phyloP scores from a whole-genome alignment of 345 rosid species.

The Hypericum androsaemum region DNA sequence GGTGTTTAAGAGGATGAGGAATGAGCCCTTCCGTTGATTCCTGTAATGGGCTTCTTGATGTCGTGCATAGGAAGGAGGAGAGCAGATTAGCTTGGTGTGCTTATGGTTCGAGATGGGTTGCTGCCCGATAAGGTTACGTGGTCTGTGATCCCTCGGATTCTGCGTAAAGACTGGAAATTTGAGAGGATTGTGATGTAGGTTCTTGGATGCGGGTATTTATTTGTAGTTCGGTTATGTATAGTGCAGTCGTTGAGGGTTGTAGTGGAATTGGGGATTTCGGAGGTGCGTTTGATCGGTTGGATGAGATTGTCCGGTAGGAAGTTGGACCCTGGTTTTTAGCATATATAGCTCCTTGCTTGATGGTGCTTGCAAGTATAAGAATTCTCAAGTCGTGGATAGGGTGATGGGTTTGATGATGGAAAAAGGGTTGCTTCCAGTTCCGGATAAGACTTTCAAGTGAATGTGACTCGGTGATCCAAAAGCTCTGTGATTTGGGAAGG shows the following conservation, averaged over 20 bases:
- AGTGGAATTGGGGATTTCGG: conserved; percentile 41
- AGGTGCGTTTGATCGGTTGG: conserved; percentile 31
- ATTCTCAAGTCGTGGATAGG: conserved; percentile 33
- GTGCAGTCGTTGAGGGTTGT: conserved; percentile 38
- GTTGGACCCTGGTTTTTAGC: conserved; percentile 31
- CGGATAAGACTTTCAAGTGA: neutral
- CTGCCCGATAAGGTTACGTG: conserved; percentile 36
- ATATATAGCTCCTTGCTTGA: conserved; percentile 51
- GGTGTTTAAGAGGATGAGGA: conserved; percentile 33
- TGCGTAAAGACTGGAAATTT: conserved; percentile 36
- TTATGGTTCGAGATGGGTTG: conserved; percentile 29
- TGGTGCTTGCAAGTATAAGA: conserved; percentile 43
- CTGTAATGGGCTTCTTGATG: conserved; percentile 44
- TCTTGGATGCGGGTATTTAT: conserved; percentile 44
- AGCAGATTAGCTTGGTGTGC: conserved; percentile 41
- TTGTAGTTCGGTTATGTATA: conserved; percentile 37
- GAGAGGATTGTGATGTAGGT: conserved; percentile 28
- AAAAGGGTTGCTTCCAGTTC: conserved; percentile 32
- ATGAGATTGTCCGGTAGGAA: conserved; percentile 44
- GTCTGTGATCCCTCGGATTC: conserved; percentile 41
- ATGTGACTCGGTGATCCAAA: conserved; percentile 34
- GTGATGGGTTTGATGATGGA: conserved; percentile 31
- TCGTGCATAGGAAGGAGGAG: conserved; percentile 26
- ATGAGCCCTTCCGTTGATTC: conserved; percentile 29
- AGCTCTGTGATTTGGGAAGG: conserved; percentile 50